Conservation (phyloP, 495 filamentous ascomycete genomes). For the Trichoderma asperelloides region DNA sequence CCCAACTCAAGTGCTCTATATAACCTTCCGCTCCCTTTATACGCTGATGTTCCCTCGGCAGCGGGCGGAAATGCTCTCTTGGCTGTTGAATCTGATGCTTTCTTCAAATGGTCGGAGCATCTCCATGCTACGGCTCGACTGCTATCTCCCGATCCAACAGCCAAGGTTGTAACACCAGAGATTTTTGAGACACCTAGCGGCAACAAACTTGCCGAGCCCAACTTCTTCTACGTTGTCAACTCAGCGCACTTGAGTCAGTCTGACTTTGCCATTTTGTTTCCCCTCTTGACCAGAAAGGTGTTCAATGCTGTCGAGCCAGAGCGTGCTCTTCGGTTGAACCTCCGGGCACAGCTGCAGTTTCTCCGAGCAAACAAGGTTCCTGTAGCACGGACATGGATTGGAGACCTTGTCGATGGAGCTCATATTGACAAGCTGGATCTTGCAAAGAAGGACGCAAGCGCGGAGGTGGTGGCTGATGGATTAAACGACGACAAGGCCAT, state of each 20-base stretch:
- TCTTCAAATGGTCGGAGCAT: conserved; percentile 62
- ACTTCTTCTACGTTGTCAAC: conserved; percentile 52
- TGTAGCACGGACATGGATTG: conserved; percentile 40
- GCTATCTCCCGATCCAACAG: conserved; percentile 41
- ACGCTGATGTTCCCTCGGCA: conserved; percentile 30
- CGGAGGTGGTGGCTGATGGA: conserved; percentile 13
- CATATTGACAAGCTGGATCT: conserved; percentile 14
- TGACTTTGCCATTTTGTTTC: conserved; percentile 73
- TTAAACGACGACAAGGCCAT: conserved; percentile 27
- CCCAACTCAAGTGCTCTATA: conserved; percentile 46
- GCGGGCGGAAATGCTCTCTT: conserved; percentile 45
- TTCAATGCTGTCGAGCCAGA: conserved; percentile 54
- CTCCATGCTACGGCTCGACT: conserved; percentile 49
- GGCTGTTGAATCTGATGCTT: conserved; percentile 57
- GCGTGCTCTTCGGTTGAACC: conserved; percentile 52
- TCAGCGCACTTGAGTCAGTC: conserved; percentile 66
- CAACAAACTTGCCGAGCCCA: conserved; percentile 27
- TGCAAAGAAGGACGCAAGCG: conserved; percentile 2
- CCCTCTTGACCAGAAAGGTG: conserved; percentile 49
- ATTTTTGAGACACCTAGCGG: conserved; percentile 21
- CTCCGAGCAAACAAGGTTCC: conserved; percentile 41
- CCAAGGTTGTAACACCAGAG: conserved; percentile 17
- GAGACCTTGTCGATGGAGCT: conserved; percentile 40
- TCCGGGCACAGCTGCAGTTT: conserved; percentile 52
- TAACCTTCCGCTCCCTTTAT: conserved; percentile 57